Base-by-base conservation (phyloP, 306 rosid species). In the Astragalus glycyphyllos region DNA sequence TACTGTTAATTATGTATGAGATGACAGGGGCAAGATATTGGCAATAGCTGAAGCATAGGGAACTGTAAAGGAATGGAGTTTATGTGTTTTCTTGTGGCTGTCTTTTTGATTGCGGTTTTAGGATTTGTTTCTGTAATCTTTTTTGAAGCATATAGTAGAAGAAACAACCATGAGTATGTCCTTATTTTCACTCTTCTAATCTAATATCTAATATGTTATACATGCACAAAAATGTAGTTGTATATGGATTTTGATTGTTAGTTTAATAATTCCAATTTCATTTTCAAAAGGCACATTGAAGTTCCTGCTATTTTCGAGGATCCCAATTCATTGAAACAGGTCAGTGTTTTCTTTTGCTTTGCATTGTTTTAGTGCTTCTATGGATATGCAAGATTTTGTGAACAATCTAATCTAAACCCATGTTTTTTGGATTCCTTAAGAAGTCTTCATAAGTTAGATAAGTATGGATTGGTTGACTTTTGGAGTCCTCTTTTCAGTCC, bases 301-400 rank as follows among this genome's bases (percentile, higher is more conserved):
- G 87, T 83, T 75, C 92, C 87, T 0, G 92, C 92, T 56, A 82
- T 87, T 63, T 94, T 91, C 54, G 91, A 88, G 85, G 98, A 86
- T 83, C 92, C 96, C 5, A 84, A 65, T 70, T 84, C 96, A 44
- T 83, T 74, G 84, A 90, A 86, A 45, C 89, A 86, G 98, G 97
- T 87, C 20, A 61, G 15, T 40, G 2, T 84, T 65, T 60, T 9
- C 31, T 77, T 69, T 48, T 65, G 23, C 49, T 16, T 46, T 46
- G 31, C 45, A 6, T 55, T 67, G 4, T 57, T 34, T 82, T 48
- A 7, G 68, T 31, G 23, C 75, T 54, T 55, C 7, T 16, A 1
- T 40, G 34, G 42, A 3, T 10, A 17, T 50, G 68, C 41, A 31
- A 48, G 65, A 46, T 50, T 50, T 68, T 69, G 42, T 65, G 29